Evolutionary conservation across 202 grass and related monocot species (phyloP).

Genomic region (Carex arenaria): DNA sequence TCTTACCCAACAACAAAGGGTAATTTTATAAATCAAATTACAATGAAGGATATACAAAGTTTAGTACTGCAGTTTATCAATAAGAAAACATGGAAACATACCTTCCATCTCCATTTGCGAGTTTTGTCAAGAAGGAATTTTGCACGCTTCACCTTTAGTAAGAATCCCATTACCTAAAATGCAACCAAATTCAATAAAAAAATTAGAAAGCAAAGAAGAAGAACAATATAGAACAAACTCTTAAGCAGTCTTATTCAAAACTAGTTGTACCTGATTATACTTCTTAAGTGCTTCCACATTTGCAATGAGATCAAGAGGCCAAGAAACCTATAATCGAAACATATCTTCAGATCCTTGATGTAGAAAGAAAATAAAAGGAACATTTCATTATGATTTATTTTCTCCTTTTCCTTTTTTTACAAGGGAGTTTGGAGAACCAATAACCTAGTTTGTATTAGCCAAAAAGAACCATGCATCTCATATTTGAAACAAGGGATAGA

Average conservation of each 20-base stretch:
- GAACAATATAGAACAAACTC: neutral
- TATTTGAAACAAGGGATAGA: neutral
- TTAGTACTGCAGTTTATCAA: conserved; percentile 7
- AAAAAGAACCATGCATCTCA: neutral
- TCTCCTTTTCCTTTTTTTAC: neutral
- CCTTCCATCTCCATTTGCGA: conserved; percentile 97
- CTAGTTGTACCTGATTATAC: conserved; percentile 70
- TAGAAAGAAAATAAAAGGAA: conserved; percentile 17
- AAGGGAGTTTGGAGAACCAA: neutral
- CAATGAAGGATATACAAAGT: neutral
- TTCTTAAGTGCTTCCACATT: conserved; percentile 82
- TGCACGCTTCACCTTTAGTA: conserved; percentile 90
- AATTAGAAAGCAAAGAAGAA: neutral
- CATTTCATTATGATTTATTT: neutral
- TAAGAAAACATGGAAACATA: conserved; percentile 26
- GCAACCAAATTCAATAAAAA: conserved; percentile 12
- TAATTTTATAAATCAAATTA: neutral
- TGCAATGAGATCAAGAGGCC: conserved; percentile 84
- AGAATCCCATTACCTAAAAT: conserved; percentile 86
- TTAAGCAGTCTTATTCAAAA: neutral
- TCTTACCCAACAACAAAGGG: neutral
- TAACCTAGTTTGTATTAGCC: neutral
- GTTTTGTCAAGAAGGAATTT: conserved; percentile 91
- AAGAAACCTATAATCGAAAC: conserved; percentile 69
- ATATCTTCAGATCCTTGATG: conserved; percentile 14